phyloP scores from a whole-genome alignment of 1,284 basidiomycete species.

The Cryptococcus deneoformans region DNA sequence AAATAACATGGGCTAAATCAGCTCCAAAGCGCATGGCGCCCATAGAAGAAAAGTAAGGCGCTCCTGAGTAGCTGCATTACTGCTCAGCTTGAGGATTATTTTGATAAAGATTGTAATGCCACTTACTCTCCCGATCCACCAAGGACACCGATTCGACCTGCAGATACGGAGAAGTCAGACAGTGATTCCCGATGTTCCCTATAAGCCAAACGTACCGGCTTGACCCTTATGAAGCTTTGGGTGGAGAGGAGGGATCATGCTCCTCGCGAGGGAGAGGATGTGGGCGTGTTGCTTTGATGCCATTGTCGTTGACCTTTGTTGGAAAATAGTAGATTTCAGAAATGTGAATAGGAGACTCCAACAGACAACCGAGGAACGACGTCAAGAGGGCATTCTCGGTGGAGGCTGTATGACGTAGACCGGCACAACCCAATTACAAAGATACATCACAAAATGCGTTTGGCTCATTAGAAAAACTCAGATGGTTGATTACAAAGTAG shows the following conservation, averaged over 20 bases:
- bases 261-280: constrained; percentile 38
- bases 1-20: constrained; percentile 95
- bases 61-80: constrained; percentile 72
- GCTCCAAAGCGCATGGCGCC: constrained; percentile 83
- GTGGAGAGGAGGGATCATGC: constrained; percentile 48
- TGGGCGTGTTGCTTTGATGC: constrained; percentile 37
- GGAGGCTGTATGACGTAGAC: too few species aligned
- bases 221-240: constrained; percentile 87
- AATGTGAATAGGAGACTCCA: neutral
- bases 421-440: neutral
- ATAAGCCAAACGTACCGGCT: constrained; percentile 60
- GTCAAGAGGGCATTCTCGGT: too few species aligned
- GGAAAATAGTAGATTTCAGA: neutral
- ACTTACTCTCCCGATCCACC: constrained; percentile 86
- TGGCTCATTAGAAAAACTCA: too few species aligned
- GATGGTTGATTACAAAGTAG: too few species aligned
- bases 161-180: neutral
- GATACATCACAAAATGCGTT: neutral
- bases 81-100: neutral
- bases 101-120: neutral
- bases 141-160: constrained; percentile 83
- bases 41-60: constrained; percentile 90
- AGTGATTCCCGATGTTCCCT: neutral
- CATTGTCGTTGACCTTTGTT: constrained; percentile 8
- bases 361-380: neutral